Base-by-base conservation (phyloP, 345 rosid species). In the Eutrema japonicum region DNA sequence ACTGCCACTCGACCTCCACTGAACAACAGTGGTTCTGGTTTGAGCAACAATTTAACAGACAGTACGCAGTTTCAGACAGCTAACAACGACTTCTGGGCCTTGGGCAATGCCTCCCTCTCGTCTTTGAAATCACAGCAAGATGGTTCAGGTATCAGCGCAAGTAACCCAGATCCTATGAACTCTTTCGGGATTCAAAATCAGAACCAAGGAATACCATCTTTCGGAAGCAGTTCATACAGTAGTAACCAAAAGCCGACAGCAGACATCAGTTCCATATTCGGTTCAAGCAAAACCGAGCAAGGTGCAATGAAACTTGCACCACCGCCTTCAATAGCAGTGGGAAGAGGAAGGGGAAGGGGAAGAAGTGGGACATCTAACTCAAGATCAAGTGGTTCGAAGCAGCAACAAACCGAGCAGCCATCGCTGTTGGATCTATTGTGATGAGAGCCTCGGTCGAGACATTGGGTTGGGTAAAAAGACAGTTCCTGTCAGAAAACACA, bases 251-350 rank as follows among this genome's bases (percentile, higher is more conserved):
- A 83, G 73, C 85, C 85, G 47, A 37, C 90, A 36, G 65, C 81
- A 64, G 90, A 84, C 84, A 76, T 91, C 26, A 89, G 86, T 55
- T 91, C 97, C n/a, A 88, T 87, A 74, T 89, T 86, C 73, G 77
- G 82, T 80, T 83, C 92, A 42, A 80, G 79, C 82, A 88, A 77
- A 78, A 83, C 81, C 9, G 89, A 81, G 42, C 85, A 78, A 46
- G 11, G 81, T 54, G 93, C 98, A 43, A 88, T 84, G 27, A 89
- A 79, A 80, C 91, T 94, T 53, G 92, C 98, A 59, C 96, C 97
- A 1, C 98, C 98, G 0, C 97, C 98, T 6, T 80, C 79, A 51
- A 77, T 81, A 71, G 90, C 85, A 6, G 89, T 85, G 48, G 92
- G 93, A 52, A 83, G 92, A 79, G 98, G 97, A 49, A 81, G 93